Evolutionary conservation across 2,329 filamentous ascomycete genomes (phyloP).

Genomic region (Metarhizium humberi): DNA sequence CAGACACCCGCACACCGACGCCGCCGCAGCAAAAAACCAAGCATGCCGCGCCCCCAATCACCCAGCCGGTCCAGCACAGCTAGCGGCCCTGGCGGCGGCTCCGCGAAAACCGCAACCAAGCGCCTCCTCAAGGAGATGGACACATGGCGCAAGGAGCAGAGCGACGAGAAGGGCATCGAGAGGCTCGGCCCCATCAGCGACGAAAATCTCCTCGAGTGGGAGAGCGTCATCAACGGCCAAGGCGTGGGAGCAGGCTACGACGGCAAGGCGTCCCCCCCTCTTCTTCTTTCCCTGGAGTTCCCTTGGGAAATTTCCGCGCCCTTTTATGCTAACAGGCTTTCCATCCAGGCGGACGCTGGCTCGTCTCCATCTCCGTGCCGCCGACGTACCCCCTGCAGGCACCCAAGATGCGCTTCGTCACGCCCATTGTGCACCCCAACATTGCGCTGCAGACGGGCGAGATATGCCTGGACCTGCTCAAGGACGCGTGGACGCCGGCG

Average conservation of each 20-base stretch:
- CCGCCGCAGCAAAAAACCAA: background rate
- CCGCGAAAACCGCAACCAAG: slow-evolving; percentile 40
- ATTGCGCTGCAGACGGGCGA: slow-evolving; percentile 64
- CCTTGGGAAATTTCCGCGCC: too few relatives aligned
- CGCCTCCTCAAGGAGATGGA: slow-evolving; percentile 51
- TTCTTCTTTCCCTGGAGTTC: background rate
- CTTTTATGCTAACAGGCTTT: background rate
- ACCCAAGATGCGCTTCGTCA: slow-evolving; percentile 73
- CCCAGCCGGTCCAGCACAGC: background rate
- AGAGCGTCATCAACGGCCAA: slow-evolving; percentile 50
- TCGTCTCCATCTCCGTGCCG: slow-evolving; percentile 68
- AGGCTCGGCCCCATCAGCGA: slow-evolving; percentile 46
- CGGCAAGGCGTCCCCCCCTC: slow-evolving; percentile 26
- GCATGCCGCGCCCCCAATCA: slow-evolving; percentile 8
- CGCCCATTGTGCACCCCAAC: slow-evolving; percentile 79
- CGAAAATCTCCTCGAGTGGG: slow-evolving; percentile 47
- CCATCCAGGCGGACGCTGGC: slow-evolving; percentile 62
- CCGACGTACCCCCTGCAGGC: slow-evolving; percentile 68
- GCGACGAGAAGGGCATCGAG: slow-evolving; percentile 45
- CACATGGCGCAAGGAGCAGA: slow-evolving; percentile 39
- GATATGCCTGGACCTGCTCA: slow-evolving; percentile 85
- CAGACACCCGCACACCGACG: background rate
- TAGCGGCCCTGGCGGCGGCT: slow-evolving; percentile 4
- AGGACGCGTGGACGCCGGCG: slow-evolving; percentile 71
- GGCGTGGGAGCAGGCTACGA: slow-evolving; percentile 48